A percentile compares a stretch with the other conserved stretches of the same genome.
These are phyloP conservation scores for Umbelopsis sp. DNA, from an alignment of 371 early-diverging fungal species.

Conservation along the genomic window DNA sequence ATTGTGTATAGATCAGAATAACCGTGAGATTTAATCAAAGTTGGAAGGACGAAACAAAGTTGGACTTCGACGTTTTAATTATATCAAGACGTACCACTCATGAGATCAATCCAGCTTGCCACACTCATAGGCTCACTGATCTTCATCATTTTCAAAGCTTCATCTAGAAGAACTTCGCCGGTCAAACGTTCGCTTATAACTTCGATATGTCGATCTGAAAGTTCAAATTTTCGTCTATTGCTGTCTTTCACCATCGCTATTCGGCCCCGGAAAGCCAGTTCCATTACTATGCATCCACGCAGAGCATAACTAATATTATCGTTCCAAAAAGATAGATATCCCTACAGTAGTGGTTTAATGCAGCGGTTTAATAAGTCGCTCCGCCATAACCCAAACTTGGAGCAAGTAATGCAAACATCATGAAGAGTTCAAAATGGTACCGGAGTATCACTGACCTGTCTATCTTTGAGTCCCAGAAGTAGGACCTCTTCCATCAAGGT, in stretches of 20 bases:
- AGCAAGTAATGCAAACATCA: neutral
- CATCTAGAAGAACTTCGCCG: constrained; percentile 96
- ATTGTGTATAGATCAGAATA: too few relatives aligned
- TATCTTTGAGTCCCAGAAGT: constrained; percentile 92
- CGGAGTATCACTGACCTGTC: constrained; percentile 64
- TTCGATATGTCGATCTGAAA: constrained; percentile 84
- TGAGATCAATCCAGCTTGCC: constrained; percentile 93
- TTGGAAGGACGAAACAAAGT: neutral
- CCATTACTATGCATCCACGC: constrained; percentile 94
- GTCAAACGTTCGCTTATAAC: constrained; percentile 83
- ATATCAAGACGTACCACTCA: constrained; percentile 77
- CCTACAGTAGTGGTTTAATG: constrained; percentile 47
- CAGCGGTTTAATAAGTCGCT: neutral
- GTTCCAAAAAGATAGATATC: constrained; percentile 97
- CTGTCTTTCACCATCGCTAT: constrained; percentile 87
- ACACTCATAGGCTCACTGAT: constrained; percentile 76
- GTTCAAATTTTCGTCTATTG: constrained; percentile 75
- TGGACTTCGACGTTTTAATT: neutral
- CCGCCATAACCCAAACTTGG: too few relatives aligned
- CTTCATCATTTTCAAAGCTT: constrained; percentile 89
- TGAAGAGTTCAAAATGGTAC: neutral
- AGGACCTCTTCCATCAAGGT: constrained; percentile 95
- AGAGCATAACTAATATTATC: constrained; percentile 96
- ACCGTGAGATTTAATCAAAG: too few relatives aligned
- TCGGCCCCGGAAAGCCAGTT: constrained; percentile 89